Base-by-base conservation (phyloP, 257 asterid species). In the Solanum lignicaule region DNA sequence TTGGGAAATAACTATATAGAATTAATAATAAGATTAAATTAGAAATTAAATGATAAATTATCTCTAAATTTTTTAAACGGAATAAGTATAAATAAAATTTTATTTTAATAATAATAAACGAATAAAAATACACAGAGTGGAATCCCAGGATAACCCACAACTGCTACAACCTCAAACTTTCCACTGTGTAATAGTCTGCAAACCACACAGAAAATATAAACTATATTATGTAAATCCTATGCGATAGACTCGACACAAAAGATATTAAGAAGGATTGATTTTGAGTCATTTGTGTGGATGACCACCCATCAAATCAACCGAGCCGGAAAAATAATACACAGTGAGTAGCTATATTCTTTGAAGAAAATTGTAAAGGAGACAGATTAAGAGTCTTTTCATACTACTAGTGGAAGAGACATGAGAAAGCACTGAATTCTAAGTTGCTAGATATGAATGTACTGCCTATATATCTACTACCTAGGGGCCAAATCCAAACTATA, bases 401-500 rank as follows among this genome's bases (percentile, higher is more conserved):
- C 33, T n/a, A 84, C 48, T 36, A 62, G 21, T 62, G 78, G 48
- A 60, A 84, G 58, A 35, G 73, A 27, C 85, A 79, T 79, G 66
- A 43, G 66, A 27, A 79, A 79, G 25, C 85, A 79, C 66, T 79
- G 66, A 79, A 79, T 79, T 79, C 85, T 41, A 79, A 27, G 85
- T 43, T 79, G 36, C 84, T 78, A 78, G 14, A 78, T 78, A 78
- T 78, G 62, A 79, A 79, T 41, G 62, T 79, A 14, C 85, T 79
- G 38, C 8, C 38, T 25, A 72, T 55, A 55, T 55, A 55, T 72
- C 36, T 33, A 25, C 35, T 32, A 27, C 23, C 14, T 79, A 41
- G 82, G 90, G 90, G 73, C 52, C 92, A 89, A 89, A 90, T 89
- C 92, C 21, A 76, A 76, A 75, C n/a, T 21, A 58, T 9, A 62